Base-by-base conservation (phyloP, 768 basidiomycete species). In the Tubosaeta brunneosetosa region DNA sequence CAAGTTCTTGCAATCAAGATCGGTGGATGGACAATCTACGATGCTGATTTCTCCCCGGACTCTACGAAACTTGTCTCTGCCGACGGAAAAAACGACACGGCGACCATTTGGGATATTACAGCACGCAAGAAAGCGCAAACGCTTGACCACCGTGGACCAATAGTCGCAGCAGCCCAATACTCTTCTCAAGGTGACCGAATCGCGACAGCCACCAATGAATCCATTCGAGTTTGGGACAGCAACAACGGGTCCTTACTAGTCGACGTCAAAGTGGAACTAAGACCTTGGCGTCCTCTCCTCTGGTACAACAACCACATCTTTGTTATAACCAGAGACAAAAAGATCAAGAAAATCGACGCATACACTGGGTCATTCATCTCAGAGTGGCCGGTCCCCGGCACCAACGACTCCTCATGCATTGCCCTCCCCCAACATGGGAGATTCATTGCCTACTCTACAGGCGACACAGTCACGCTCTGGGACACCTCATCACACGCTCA, bases 21-120 rank as follows among this genome's bases (percentile, higher is more conserved):
- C 6, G 29, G 29, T 29, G 9, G 6, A 29, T 29, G 29, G 29
- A 9, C 29, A 6, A 29, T 29, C 29, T 9, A 9, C 10, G 51
- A 16, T 2, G 46, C 53, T 13, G 51, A 56, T 26, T 48, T 56
- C 38, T 56, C 55, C 2, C 51, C 36, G 2, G 50, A 52, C 34
- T 41, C 41, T 25, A 44, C 40, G 17, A 27, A 32, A 2, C 25
- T 56, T 36, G 31, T 55, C 42, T 1, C 10, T 0, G 47, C 11
- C 0, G 38, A 19, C 5, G 2, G 22, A 22, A 22, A 22, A 22
- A 22, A 6, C 0, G 0, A 1, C 19, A 33, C 25, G 4, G 43
- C 43, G 8, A 29, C 26, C 3, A 11, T 55, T 1, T 49, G 47
- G 49, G 33, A 50, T 33, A 2, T 54, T 10, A 5, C 22, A 4